Conservation (phyloP, 208 protist species). For the Leishmania mexicana region DNA sequence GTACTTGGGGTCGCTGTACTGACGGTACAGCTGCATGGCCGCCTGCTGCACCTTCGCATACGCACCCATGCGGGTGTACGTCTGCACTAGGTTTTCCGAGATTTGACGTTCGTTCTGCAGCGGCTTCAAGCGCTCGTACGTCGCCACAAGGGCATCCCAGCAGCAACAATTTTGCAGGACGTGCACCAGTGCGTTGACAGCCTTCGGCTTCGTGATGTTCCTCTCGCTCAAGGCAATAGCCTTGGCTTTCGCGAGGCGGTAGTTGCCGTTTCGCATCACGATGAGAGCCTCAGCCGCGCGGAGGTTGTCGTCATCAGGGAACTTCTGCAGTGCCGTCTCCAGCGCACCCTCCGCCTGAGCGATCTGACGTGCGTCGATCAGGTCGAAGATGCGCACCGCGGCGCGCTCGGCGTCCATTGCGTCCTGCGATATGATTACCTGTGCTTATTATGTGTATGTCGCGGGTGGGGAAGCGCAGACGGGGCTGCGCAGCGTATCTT, state of each 20-base stretch:
- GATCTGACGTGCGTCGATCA: slow-evolving; percentile 61
- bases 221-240: slow-evolving; percentile 50
- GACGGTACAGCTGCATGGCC: slow-evolving; percentile 64
- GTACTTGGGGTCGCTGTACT: slow-evolving; percentile 66
- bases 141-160: slow-evolving; percentile 65
- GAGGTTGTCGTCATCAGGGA: slow-evolving; percentile 58
- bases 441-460: background rate
- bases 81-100: slow-evolving; percentile 77
- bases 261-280: slow-evolving; percentile 40
- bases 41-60: slow-evolving; percentile 70
- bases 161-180: slow-evolving; percentile 75
- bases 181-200: slow-evolving; percentile 67
- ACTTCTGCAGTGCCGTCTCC: slow-evolving; percentile 63
- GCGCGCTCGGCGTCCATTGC: slow-evolving; percentile 53
- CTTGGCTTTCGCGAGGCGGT: slow-evolving; percentile 41
- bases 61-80: slow-evolving; percentile 79
- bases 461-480: background rate
- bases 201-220: slow-evolving; percentile 53
- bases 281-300: slow-evolving; percentile 64
- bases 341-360: slow-evolving; percentile 65
- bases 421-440: background rate
- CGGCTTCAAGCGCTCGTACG: slow-evolving; percentile 62
- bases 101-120: slow-evolving; percentile 60
- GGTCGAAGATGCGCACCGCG: slow-evolving; percentile 60
- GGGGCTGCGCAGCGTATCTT: background rate